Evolutionary conservation across 2,329 filamentous ascomycete genomes (phyloP), one percentile per base, ranked within the genome.

Genomic region (Exophiala xenobiotica): DNA sequence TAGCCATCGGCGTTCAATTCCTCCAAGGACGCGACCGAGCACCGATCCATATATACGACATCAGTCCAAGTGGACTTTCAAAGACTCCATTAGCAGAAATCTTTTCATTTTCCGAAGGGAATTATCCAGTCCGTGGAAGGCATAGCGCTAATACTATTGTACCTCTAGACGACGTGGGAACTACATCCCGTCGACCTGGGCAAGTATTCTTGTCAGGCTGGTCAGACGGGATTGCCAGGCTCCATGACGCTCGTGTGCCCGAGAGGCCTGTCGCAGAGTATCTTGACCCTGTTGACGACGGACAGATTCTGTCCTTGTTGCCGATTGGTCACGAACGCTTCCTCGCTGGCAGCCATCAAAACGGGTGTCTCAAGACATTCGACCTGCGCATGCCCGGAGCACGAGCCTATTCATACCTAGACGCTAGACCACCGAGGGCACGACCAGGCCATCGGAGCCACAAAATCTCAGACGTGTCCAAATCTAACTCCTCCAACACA

Each of bases 331-430:
- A 75, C 16, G 77, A 84, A 58, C 72, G 75, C 2, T 75, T 86
- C 48, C 63, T 84, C 6, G 78, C 76, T 8, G 82, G 82, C 19
- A 75, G 76, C 1, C 76, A 77, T 2, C 73, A 77, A 42, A 78
- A 85, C 63, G 77, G 74, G 38, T 70, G 83, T 44, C 67, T 86
- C 38, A 85, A 85, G 59, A 69, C 84, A 3, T 86, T 83, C 57
- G 82, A 86, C 59, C 63, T 86, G 37, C 79, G 82, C 19, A 70
- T 82, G 61, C 60, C 70, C 1, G 71, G 72, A 23, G 70, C 68
- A 2, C 65, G 68, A 35, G 57, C 66, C 1, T 76, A 76, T 52
- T 65, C 56, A 14, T 58, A 62, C 43, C 50, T 53, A 6, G 46
- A 52, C 19, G 52, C 59, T 16, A 38, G 43, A 26, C 35, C 51